Conservation (phyloP, 1,284 basidiomycete genomes). For the Apiotrichum laibachii region DNA sequence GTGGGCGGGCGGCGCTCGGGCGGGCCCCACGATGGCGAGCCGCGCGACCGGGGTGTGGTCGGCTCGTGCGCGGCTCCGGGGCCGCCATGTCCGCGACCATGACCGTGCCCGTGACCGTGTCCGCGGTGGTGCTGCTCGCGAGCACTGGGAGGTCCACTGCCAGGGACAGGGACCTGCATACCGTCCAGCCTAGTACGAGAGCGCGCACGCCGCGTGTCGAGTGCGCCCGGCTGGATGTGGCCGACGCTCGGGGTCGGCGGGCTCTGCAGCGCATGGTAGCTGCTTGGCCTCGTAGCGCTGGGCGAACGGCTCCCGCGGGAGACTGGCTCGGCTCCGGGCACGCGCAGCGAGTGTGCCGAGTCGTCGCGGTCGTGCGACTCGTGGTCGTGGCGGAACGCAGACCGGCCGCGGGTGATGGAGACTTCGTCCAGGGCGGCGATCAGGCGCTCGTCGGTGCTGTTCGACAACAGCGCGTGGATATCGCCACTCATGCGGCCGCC, state of each 20-base stretch:
- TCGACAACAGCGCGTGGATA: background rate
- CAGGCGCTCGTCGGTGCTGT: conserved; percentile 5
- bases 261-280: background rate
- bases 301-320: background rate
- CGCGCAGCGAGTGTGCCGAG: conserved; percentile 3
- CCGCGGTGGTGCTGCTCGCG: background rate
- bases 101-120: background rate
- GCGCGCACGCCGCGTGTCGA: background rate
- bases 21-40: background rate
- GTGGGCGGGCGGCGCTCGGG: conserved; percentile 8
- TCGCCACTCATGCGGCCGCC: background rate
- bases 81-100: background rate
- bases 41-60: background rate
- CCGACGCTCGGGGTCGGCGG: background rate
- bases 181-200: conserved; percentile 3
- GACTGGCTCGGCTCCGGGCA: conserved; percentile 1
- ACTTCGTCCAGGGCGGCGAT: conserved; percentile 9
- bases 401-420: conserved; percentile 14
- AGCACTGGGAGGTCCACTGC: background rate
- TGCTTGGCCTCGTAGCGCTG: background rate
- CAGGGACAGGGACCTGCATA: conserved; percentile 2
- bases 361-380: background rate
- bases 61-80: background rate
- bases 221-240: background rate
- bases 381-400: background rate